Evolutionary conservation across 1,139 yeast species (phyloP).

Genomic region (Debaryomyces robertsiae): DNA sequence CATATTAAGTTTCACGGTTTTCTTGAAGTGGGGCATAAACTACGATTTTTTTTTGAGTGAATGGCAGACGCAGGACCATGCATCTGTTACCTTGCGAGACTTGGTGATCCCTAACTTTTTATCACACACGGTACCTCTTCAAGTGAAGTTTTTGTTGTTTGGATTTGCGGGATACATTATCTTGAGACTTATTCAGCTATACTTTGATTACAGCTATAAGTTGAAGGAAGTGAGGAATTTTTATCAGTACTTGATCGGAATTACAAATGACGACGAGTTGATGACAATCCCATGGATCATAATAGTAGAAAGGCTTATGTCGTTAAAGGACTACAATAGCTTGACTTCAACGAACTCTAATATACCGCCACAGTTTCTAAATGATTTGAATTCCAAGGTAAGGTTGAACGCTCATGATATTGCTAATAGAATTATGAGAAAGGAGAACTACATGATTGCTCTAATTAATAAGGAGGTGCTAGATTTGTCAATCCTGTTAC

Average conservation of each 20-base stretch:
- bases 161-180: constrained; percentile 60
- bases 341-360: constrained; percentile 50
- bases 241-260: constrained; percentile 64
- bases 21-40: constrained; percentile 82
- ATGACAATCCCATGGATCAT: constrained; percentile 94
- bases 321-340: constrained; percentile 79
- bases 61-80: constrained; percentile 18
- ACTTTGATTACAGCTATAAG: constrained; percentile 50
- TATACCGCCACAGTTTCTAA: constrained; percentile 30
- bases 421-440: constrained; percentile 94
- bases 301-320: constrained; percentile 76
- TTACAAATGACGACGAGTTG: constrained; percentile 72
- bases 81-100: constrained; percentile 35
- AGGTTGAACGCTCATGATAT: constrained; percentile 89
- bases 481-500: constrained; percentile 49
- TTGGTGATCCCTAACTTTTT: constrained; percentile 67
- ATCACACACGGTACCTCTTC: constrained; percentile 47
- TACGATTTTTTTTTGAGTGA: constrained; percentile 43
- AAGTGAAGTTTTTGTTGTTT: constrained; percentile 61
- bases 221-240: constrained; percentile 66
- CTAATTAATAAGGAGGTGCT: constrained; percentile 77
- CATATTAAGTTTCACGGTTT: constrained; percentile 76
- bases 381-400: constrained; percentile 68
- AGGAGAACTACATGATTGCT: constrained; percentile 91
- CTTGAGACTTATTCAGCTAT: constrained; percentile 62